Conservation (phyloP, 495 filamentous ascomycete species). For the Penicillium herquei region DNA sequence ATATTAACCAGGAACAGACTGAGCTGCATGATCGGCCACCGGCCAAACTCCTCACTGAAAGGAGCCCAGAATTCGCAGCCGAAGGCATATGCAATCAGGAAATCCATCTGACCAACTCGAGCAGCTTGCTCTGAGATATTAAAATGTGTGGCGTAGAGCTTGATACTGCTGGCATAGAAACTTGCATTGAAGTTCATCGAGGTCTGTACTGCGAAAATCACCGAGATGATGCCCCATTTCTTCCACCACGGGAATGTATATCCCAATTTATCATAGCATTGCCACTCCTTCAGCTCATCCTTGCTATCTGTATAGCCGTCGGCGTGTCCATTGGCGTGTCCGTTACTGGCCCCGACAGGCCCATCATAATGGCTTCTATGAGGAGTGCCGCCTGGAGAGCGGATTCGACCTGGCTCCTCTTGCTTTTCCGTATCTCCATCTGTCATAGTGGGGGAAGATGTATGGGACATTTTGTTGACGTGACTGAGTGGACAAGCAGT, state of each 20-base stretch:
- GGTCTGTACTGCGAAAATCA: conserved; percentile 73
- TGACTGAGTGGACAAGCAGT: neutral
- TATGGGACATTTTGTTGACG: conserved; percentile 11
- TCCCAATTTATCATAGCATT: conserved; percentile 63
- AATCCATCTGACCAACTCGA: conserved; percentile 65
- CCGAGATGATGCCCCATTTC: conserved; percentile 73
- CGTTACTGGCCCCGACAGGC: conserved; percentile 7
- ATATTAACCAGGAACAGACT: conserved; percentile 72
- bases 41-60: conserved; percentile 76
- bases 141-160: conserved; percentile 61
- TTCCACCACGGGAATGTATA: conserved; percentile 62
- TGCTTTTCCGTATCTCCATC: conserved; percentile 28
- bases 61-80: conserved; percentile 84
- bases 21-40: conserved; percentile 69
- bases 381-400: conserved; percentile 13
- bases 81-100: conserved; percentile 73
- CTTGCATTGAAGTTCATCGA: conserved; percentile 87
- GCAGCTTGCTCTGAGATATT: conserved; percentile 62
- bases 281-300: conserved; percentile 56
- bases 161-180: conserved; percentile 67
- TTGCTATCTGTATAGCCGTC: conserved; percentile 33
- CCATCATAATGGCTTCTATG: conserved; percentile 5
- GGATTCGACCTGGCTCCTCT: conserved; percentile 6
- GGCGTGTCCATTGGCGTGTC: conserved; percentile 37
- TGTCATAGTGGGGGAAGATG: neutral